Evolutionary conservation across 345 rosid species (phyloP), one percentile per base, ranked within the genome.

Genomic region (Eucalyptus curtisii): DNA sequence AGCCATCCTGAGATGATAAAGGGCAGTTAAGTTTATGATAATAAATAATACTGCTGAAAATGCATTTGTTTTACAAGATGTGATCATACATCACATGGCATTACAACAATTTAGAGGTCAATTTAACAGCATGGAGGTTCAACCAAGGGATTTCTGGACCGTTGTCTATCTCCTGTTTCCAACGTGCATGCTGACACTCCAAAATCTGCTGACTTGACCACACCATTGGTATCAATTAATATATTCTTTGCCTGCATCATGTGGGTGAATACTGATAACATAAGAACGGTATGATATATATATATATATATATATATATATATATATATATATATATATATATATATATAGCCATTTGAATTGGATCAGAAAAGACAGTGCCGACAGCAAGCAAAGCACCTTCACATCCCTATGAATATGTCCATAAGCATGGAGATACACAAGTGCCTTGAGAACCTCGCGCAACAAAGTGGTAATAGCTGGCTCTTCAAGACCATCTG

Each of bases 141-240:
- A 88, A 98, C 99, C 20, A 98, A 98, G 87, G 99, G 94, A 92
- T 98, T 97, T 94, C 99, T 94, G 22, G 99, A 93, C 49, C 98
- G 97, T 91, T 95, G 98, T 92, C 99, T 95, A 90, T 98, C 99
- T 92, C 99, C 99, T 6, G 98, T 91, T 91, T 98, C 98, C 91
- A 97, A 98, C 99, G 95, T 95, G 96, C 98, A 95, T 50, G 99
- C 99, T 81, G 97, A 98, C 86, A 98, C 99, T 82, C 99, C 99
- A 91, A 97, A 98, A 92, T 98, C 99, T 42, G 98, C 99, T 90
- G 95, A 91, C 96, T 94, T 97, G 90, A 97, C 95, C n/a, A 95
- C 89, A 88, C 99, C 98, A 91, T 92, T 92, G 86, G 93, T 89
- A 92, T 95, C 96, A 90, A 98, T 76, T 90, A 98, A 93, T 91